phyloP scores from a whole-genome alignment of 371 early-diverging fungal genomes.

The Nematocida ironsii region DNA sequence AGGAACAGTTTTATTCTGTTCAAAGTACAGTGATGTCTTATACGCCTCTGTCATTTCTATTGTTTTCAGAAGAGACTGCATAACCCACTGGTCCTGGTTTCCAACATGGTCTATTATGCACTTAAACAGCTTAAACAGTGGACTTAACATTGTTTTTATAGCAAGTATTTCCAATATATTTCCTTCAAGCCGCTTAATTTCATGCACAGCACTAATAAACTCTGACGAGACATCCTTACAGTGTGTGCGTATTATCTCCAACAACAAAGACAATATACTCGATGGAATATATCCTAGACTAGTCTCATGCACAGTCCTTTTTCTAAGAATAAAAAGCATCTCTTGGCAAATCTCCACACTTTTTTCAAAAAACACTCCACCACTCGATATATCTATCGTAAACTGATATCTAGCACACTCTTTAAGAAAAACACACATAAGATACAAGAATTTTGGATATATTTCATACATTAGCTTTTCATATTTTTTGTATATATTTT shows the following conservation, averaged over 20 bases:
- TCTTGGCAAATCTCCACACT: background rate
- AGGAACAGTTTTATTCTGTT: background rate
- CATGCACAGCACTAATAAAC: background rate
- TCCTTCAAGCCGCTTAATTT: background rate
- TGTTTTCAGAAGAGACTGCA: background rate
- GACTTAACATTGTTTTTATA: background rate
- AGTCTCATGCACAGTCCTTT: background rate
- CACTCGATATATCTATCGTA: no score
- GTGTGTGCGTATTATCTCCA: background rate
- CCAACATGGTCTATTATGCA: constrained; percentile 1
- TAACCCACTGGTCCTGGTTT: background rate
- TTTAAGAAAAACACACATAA: constrained; percentile 6
- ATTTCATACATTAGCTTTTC: background rate
- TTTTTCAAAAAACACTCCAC: constrained; percentile 1
- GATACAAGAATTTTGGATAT: constrained; percentile 6
- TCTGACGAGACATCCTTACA: background rate
- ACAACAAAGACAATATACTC: background rate
- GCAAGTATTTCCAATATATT: background rate
- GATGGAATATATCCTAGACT: constrained; percentile 11
- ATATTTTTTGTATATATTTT: constrained; percentile 2
- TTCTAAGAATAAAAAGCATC: background rate
- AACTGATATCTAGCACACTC: background rate
- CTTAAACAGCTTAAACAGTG: constrained; percentile 1
- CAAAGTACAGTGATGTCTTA: background rate
- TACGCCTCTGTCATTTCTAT: background rate